Evolutionary conservation across 2,329 filamentous ascomycete genomes (phyloP), one percentile per base, ranked within the genome.

Genomic region (Tolypocladium pustulatum): DNA sequence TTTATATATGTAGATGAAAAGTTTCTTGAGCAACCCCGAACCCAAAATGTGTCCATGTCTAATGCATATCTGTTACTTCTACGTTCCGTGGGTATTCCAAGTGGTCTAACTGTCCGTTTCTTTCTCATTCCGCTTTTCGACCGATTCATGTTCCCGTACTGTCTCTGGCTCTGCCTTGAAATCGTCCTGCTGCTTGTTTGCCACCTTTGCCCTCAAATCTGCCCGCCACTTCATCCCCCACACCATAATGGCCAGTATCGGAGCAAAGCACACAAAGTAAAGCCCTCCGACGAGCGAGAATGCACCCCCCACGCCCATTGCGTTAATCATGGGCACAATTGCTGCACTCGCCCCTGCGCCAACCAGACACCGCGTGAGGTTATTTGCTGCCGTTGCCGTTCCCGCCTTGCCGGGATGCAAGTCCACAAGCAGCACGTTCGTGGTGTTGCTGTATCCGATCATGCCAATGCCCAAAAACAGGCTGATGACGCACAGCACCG

Each of bases 301-400:
- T 0, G 78, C 74, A 75, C 80, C 80, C 0, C 81, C 81, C 0
- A 72, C 65, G 0, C 81, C 81, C 59, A 85, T 75, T 0, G 67
- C 70, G 10, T 78, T 62, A 12, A 81, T 76, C 75, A 86, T 75
- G 13, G 78, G 78, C 4, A 79, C 66, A 25, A 85, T 78, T 1
- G 78, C 72, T 0, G 79, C 81, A 20, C 75, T 80, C 2, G 76
- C 77, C 0, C 73, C 77, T 0, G 83, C 83, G 0, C 81, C 82
- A 2, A 85, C 65, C 3, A 81, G 66, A 58, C 83, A 86, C 6
- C 82, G 68, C 1, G 78, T 75, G 17, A 86, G 64, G 60, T 85
- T 85, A 60, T 81, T 82, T 0, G 80, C 76, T 0, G 82, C 82
- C 1, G 80, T 80, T 0, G 81, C 82, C 0, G 80, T 78, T 0